Evolutionary conservation across 768 basidiomycete genomes (phyloP).

Genomic region (Collybia nuda): DNA sequence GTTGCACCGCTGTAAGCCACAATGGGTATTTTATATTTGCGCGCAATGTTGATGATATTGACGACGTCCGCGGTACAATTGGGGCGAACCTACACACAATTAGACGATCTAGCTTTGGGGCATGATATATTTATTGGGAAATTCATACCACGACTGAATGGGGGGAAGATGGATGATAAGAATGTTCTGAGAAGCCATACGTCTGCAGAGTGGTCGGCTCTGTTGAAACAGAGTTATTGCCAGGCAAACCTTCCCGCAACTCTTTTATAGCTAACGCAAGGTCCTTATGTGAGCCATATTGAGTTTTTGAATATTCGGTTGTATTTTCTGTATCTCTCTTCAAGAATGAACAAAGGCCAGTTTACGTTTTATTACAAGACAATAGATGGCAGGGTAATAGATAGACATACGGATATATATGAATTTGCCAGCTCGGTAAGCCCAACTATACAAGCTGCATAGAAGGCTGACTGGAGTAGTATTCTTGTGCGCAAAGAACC

Average conservation of each 20-base stretch:
- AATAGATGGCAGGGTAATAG: neutral
- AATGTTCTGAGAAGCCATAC: constrained; percentile 69
- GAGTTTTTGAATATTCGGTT: constrained; percentile 4
- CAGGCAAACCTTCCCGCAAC: constrained; percentile 44
- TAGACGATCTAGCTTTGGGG: constrained; percentile 3
- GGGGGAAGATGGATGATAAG: constrained; percentile 60
- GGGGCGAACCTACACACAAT: constrained; percentile 49
- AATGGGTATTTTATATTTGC: constrained; percentile 73
- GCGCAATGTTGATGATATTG: constrained; percentile 72
- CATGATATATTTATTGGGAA: neutral
- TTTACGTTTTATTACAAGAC: too few species aligned
- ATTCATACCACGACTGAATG: constrained; percentile 49
- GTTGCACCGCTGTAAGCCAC: constrained; percentile 85
- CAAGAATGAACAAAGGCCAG: neutral
- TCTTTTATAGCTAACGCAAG: constrained; percentile 53
- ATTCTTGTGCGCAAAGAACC: constrained; percentile 30
- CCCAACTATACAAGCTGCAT: constrained; percentile 33
- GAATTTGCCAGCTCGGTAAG: constrained; percentile 25
- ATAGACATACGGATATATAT: constrained; percentile 23
- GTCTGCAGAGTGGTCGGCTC: constrained; percentile 48
- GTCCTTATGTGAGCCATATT: constrained; percentile 48
- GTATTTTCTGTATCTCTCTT: neutral
- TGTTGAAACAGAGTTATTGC: constrained; percentile 47
- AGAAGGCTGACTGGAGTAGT: constrained; percentile 34
- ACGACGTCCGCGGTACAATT: constrained; percentile 80